Evolutionary conservation across 148 eudicot species (phyloP), one percentile per base, ranked within the genome.

Genomic region (Camellia lanceoleosa): DNA sequence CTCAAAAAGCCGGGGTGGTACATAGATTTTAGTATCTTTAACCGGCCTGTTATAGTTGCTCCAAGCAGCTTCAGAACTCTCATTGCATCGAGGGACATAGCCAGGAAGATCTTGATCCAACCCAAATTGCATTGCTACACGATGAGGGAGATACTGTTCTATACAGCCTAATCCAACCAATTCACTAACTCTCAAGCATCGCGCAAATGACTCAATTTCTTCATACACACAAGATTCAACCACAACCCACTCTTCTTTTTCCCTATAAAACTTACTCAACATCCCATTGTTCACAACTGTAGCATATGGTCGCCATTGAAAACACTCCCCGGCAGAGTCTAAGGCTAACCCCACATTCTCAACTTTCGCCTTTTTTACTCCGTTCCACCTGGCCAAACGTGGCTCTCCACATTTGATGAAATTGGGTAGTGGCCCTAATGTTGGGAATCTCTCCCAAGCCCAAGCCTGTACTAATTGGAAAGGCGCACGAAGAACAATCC

Each of bases 111-210:
- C 89, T 60, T 88, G 93, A 80, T 90, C 91, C 15, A 84, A 69
- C 3, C 93, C 90, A 79, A 89, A 89, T 51, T 90, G 91, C 88
- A 82, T 77, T 6, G 89, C 87, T 10, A 86, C 89, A 30, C 90
- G 74, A 79, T 87, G 87, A 49, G 93, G 93, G 1, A 78, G 75
- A 72, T 91, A 91, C 56, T 74, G 78, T 79, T 87, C 88, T 18
- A 80, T 61, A 43, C 86, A 85, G 20, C 83, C 91, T 3, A 81
- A 14, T 38, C 93, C 93, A 13, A 87, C 85, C 30, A 88, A 77
- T 76, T 88, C 87, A 46, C 79, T 79, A 41, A 61, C 77, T 78
- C 87, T 81, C 71, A 87, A 23, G 55, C 85, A 87, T 52, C 71
- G 78, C 30, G 73, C 86, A 72, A 81, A 84, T 7, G 91, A 46